phyloP scores from a whole-genome alignment of 1,139 yeast genomes.

The Protomyces inundatus region DNA sequence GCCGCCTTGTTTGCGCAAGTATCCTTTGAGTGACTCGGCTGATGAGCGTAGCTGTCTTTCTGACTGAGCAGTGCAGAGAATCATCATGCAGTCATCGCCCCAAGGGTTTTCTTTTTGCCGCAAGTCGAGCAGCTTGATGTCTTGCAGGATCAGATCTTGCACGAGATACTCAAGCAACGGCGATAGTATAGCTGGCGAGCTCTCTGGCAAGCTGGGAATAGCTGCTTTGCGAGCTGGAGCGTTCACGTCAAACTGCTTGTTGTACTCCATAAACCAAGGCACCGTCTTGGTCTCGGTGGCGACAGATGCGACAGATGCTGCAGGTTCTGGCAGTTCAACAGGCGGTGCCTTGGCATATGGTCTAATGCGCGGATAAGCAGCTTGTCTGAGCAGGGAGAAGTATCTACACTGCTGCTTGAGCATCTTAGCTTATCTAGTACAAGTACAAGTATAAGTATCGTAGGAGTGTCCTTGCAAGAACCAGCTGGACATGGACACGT shows the following conservation, averaged over 20 bases:
- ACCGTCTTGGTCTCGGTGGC: constrained; percentile 2
- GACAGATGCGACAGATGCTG: not conserved
- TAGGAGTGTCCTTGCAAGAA: no score
- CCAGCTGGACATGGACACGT: no score
- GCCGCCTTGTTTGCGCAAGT: constrained; percentile 2
- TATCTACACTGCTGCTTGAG: not conserved
- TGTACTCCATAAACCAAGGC: constrained; percentile 25
- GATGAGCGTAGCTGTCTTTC: constrained; percentile 17
- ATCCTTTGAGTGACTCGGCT: constrained; percentile 21
- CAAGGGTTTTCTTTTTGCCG: constrained; percentile 18
- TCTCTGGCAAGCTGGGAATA: constrained; percentile 2
- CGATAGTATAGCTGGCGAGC: constrained; percentile 5
- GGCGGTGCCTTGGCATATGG: not conserved
- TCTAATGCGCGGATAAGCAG: not conserved
- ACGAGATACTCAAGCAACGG: constrained; percentile 8
- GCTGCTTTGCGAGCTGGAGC: constrained; percentile 1
- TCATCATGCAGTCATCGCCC: constrained; percentile 20
- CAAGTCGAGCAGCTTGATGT: constrained; percentile 9
- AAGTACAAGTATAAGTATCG: no score
- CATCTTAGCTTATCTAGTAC: not conserved
- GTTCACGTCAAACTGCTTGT: constrained; percentile 14
- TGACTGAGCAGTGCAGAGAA: constrained; percentile 10
- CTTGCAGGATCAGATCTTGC: constrained; percentile 17
- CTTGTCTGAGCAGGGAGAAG: not conserved
- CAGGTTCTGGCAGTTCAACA: not conserved